Conservation (phyloP, 2,329 filamentous ascomycete species). For the Dactylellina haptotyla region DNA sequence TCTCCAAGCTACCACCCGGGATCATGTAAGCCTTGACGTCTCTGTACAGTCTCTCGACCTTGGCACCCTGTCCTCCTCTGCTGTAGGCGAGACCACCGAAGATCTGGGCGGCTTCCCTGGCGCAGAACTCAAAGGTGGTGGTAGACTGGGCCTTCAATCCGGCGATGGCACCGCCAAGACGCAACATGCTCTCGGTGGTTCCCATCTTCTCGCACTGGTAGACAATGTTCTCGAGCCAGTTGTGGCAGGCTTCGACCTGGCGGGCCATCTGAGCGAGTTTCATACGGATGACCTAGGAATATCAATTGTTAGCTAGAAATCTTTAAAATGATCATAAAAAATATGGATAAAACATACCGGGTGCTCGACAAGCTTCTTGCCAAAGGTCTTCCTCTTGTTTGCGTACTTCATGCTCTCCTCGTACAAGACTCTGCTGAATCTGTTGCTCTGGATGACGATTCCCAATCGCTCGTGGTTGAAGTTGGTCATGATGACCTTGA, state of each 20-base stretch:
- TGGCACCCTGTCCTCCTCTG: constrained; percentile 90
- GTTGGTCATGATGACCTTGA: constrained; percentile 97
- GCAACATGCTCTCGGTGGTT: constrained; percentile 94
- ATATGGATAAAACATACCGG: constrained; percentile 63
- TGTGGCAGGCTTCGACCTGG: constrained; percentile 96
- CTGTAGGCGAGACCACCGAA: constrained; percentile 94
- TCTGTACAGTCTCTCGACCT: constrained; percentile 92
- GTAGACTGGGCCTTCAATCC: constrained; percentile 93
- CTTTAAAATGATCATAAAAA: too few relatives aligned
- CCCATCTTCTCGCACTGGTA: constrained; percentile 93
- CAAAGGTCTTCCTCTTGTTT: constrained; percentile 95
- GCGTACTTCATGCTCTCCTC: constrained; percentile 97
- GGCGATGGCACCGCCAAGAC: constrained; percentile 92
- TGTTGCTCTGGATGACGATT: constrained; percentile 96
- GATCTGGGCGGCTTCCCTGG: constrained; percentile 94
- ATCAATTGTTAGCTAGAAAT: not conserved
- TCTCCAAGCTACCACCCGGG: constrained; percentile 95
- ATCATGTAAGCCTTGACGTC: constrained; percentile 97
- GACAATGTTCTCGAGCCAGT: constrained; percentile 94
- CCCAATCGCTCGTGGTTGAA: constrained; percentile 99
- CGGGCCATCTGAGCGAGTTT: constrained; percentile 98
- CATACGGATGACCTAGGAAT: constrained; percentile 81
- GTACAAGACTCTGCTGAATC: constrained; percentile 96
- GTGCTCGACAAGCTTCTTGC: constrained; percentile 95
- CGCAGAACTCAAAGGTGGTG: constrained; percentile 96